Conservation (phyloP, 2,329 filamentous ascomycete genomes). For the Xylaria sp. region DNA sequence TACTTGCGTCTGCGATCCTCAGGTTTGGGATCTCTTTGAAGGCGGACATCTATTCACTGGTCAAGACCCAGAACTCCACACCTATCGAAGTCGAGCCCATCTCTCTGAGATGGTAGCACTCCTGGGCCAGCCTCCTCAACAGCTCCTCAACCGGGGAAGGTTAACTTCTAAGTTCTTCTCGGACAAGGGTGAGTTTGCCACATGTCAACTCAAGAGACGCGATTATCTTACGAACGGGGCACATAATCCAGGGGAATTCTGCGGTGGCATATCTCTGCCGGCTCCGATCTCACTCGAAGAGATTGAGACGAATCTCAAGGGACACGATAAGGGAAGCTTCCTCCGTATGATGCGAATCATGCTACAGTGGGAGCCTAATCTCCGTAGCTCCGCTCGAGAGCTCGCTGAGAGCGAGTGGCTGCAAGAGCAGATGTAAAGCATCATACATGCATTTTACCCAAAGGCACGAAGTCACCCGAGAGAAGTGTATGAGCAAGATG, state of each 20-base stretch:
- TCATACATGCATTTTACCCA: neutral
- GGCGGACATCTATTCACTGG: conserved; percentile 57
- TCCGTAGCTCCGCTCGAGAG: conserved; percentile 47
- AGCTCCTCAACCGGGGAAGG: conserved; percentile 46
- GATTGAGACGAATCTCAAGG: conserved; percentile 53
- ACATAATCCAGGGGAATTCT: conserved; percentile 7
- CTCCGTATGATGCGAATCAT: conserved; percentile 53
- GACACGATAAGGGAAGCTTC: conserved; percentile 48
- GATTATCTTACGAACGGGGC: neutral
- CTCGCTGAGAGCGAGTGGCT: conserved; percentile 50
- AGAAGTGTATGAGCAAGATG: too few species aligned
- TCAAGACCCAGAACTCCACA: conserved; percentile 52
- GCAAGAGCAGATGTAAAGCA: conserved; percentile 14
- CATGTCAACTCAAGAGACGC: neutral
- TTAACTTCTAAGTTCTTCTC: neutral
- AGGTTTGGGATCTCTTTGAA: conserved; percentile 63
- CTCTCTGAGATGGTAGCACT: conserved; percentile 61
- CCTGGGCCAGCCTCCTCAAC: conserved; percentile 56
- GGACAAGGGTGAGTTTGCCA: neutral
- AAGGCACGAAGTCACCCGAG: neutral
- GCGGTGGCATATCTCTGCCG: conserved; percentile 51
- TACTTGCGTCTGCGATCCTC: neutral
- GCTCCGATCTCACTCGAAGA: conserved; percentile 49
- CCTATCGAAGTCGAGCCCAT: conserved; percentile 58
- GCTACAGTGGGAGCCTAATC: conserved; percentile 52